phyloP scores from a whole-genome alignment of 2,329 filamentous ascomycete species.

The Coniochaeta sp. region DNA sequence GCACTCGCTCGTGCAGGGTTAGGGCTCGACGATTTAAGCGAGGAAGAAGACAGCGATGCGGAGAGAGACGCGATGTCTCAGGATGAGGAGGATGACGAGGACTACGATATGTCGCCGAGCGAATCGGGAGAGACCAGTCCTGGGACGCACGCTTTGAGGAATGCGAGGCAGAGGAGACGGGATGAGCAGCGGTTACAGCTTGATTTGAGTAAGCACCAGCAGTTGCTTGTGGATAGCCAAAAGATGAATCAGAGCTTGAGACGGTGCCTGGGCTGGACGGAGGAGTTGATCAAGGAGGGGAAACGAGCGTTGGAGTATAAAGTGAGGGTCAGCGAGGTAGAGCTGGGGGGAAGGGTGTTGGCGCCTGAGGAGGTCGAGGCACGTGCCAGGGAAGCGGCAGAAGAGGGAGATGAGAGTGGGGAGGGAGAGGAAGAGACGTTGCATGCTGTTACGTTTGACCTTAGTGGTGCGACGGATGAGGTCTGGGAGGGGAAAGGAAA shows the following conservation, averaged over 20 bases:
- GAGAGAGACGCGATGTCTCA: conserved; percentile 27
- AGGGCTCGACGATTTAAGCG: conserved; percentile 37
- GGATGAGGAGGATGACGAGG: conserved; percentile 42
- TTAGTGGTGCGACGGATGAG: conserved; percentile 22
- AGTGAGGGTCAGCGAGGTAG: conserved; percentile 71
- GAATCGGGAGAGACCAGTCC: conserved; percentile 31
- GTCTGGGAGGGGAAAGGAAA: conserved; percentile 18
- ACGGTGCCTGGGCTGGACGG: conserved; percentile 81
- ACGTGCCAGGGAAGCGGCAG: conserved; percentile 7
- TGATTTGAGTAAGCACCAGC: conserved; percentile 82
- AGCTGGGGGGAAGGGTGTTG: conserved; percentile 75
- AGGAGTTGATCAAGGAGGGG: conserved; percentile 83
- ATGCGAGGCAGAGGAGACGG: conserved; percentile 53
- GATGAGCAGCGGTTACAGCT: conserved; percentile 80
- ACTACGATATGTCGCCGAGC: conserved; percentile 39
- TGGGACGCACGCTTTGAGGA: conserved; percentile 29
- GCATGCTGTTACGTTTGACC: conserved; percentile 7
- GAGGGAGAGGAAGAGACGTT: conserved; percentile 21
- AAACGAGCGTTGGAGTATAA: conserved; percentile 80
- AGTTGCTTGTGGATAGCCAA: conserved; percentile 81
- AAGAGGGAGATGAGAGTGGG: conserved; percentile 20
- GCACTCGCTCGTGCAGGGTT: conserved; percentile 33
- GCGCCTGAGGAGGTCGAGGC: conserved; percentile 48
- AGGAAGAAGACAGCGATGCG: conserved; percentile 25
- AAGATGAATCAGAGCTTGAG: conserved; percentile 94